Evolutionary conservation across 2,329 filamentous ascomycete species (phyloP).

Genomic region (Aspergillus sp.): DNA sequence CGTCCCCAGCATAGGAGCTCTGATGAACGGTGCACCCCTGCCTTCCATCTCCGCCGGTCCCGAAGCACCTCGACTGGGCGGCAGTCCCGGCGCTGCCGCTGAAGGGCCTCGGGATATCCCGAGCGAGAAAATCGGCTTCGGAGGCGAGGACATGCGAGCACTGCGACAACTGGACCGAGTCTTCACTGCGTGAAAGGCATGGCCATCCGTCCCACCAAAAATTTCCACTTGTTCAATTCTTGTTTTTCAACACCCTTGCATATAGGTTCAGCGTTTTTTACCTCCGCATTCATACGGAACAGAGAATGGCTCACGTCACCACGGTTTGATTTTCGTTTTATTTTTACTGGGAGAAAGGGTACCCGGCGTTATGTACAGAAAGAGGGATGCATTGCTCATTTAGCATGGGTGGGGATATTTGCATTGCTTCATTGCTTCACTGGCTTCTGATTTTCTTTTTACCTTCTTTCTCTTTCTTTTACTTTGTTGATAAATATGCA

Average conservation of each 20-base stretch:
- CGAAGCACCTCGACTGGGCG: slow-evolving; percentile 2
- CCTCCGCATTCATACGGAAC: too few relatives aligned
- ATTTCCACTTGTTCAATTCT: too few relatives aligned
- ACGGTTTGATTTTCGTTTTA: too few relatives aligned
- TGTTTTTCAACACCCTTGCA: background rate
- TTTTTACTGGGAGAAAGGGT: too few relatives aligned
- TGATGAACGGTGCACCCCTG: slow-evolving; percentile 35
- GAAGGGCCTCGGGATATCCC: slow-evolving; percentile 52
- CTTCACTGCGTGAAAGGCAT: slow-evolving; percentile 33
- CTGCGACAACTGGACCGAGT: slow-evolving; percentile 60
- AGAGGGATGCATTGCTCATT: too few relatives aligned
- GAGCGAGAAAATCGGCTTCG: slow-evolving; percentile 53
- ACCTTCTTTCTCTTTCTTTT: slow-evolving; percentile 3
- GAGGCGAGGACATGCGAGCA: slow-evolving; percentile 60
- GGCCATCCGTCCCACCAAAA: too few relatives aligned
- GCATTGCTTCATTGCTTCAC: too few relatives aligned
- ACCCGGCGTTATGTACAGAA: too few relatives aligned
- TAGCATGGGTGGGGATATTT: too few relatives aligned
- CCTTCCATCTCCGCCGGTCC: slow-evolving; percentile 16
- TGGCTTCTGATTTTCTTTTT: slow-evolving; percentile 1
- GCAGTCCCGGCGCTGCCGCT: slow-evolving; percentile 4
- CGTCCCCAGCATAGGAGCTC: slow-evolving; percentile 52
- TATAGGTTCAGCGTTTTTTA: background rate
- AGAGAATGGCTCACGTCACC: too few relatives aligned
- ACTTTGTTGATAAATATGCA: slow-evolving; percentile 14